Base-by-base conservation (phyloP, 140 eudicot species). In the Stevia rebaudiana region DNA sequence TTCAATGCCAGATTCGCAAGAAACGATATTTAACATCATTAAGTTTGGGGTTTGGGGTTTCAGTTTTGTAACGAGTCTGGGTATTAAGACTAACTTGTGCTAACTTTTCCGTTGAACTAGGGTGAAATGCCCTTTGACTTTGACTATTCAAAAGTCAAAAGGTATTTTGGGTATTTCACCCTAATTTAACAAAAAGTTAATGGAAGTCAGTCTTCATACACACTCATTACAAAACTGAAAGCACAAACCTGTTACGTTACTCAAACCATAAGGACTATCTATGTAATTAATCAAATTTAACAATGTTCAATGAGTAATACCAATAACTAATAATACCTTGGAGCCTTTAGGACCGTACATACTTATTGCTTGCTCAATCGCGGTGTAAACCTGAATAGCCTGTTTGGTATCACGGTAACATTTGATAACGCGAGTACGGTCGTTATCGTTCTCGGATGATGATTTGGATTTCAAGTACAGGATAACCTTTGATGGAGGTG, bases 351-450 rank as follows among this genome's bases (percentile, higher is more conserved):
- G 86, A 63, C 88, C 95, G 52, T 88, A 94, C 17, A 80, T 81
- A 59, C 63, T 74, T 80, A 76, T 78, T 66, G 97, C 95, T 81
- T 76, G 88, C 72, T 85, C 90, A 67, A 94, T 80, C 2, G 97
- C 76, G 39, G 90, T 49, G 78, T 85, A 88, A 73, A 89, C 86
- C 75, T 88, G 86, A 46, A 70, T 57, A 12, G 99, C 94, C 56
- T 94, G 99, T 69, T 75, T 77, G 42, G 94, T 75, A 41, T 88
- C 99, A 41, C 83, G 88, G 70, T 69, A 62, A 65, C 99, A 94
- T 82, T 94, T 94, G 64, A 94, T 68, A 30, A 82, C 75, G 58
- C 97, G 99, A 43, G 69, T 64, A 59, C 81, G 97, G 55, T 94
- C 99, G 81, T 78, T 88, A 13, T n/a, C n/a, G n/a, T 78, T 60